Evolutionary conservation across 202 grass and related monocot genomes (phyloP), one percentile per base, ranked within the genome.

Genomic region (Cymbopogon flexuosus): DNA sequence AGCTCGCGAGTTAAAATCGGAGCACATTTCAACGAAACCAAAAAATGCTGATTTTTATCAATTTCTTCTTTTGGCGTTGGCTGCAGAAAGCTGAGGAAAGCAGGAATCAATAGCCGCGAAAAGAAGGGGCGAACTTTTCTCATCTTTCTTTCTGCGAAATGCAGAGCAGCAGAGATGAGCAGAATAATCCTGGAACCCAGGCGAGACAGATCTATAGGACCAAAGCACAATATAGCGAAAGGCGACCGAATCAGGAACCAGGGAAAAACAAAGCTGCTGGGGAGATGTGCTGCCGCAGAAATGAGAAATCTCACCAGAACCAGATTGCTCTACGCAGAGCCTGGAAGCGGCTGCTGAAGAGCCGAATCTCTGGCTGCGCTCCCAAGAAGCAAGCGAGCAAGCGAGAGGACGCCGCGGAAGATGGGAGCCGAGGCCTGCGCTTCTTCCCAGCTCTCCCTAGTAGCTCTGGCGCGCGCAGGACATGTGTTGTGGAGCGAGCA

Each of bases 281-380:
- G 56, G 58, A 51, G 62, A 78, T 54, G 65, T 71, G 62, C 60
- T 33, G n/a, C n/a, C n/a, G n/a, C n/a, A n/a, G n/a, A n/a, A n/a
- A n/a, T n/a, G n/a, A n/a, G n/a, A n/a, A 75, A 68, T 61, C 69
- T 80, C 70, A 86, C 84, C 77, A 72, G 54, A 73, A 86, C 83
- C 76, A 73, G 56, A 75, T 40, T 67, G 46, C 78, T 47, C 47
- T 67, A 36, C 78, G 61, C 61, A n/a, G 36, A 65, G 18, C 45
- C 67, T 19, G 58, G 11, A 45, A 11, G 10, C 30, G 54, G 43
- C 37, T 31, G n/a, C 75, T 24, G 83, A 61, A 67, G 43, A 27
- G 21, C 68, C 43, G 83, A 75, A 75, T 27, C 62, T 15, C 12
- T 5, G 10, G 9, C 35, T 59, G 37, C 11, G 45, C 68, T 24